Percentiles rank a stretch among this genome's conserved stretches.
Conservation (phyloP, 805 yeast genomes). For the Metschnikowia henanensis region DNA sequence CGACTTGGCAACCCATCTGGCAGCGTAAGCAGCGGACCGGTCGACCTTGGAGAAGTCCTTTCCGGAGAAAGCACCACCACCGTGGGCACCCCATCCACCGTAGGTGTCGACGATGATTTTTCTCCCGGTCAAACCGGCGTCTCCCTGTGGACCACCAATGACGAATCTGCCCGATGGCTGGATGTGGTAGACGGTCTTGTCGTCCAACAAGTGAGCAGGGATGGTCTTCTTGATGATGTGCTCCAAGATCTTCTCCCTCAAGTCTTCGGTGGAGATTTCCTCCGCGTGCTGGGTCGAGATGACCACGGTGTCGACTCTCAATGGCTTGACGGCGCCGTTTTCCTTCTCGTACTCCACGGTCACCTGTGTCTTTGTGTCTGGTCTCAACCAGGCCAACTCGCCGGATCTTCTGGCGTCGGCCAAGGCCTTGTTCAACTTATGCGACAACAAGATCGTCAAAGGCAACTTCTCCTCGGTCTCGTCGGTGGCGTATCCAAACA, state of each 20-base stretch:
- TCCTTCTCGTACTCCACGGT: constrained; percentile 95
- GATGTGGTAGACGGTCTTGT: constrained; percentile 94
- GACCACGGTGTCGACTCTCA: constrained; percentile 97
- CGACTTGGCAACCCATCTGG: constrained; percentile 99
- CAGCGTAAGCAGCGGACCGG: constrained; percentile 99
- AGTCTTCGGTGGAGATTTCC: constrained; percentile 88
- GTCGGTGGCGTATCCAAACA: constrained; percentile 99
- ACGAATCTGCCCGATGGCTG: constrained; percentile 99
- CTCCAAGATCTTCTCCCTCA: constrained; percentile 73
- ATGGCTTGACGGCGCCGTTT: constrained; percentile 92
- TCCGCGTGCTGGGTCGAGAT: constrained; percentile 99
- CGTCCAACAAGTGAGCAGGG: constrained; percentile 88
- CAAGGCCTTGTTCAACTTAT: constrained; percentile 93
- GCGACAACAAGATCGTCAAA: constrained; percentile 90
- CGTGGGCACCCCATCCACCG: constrained; percentile 99
- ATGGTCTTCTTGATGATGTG: constrained; percentile 91
- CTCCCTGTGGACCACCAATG: constrained; percentile 99
- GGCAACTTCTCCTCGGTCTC: constrained; percentile 98
- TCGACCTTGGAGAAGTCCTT: constrained; percentile 99
- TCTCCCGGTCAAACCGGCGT: constrained; percentile 99
- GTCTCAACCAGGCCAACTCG: constrained; percentile 94
- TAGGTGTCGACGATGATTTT: constrained; percentile 99
- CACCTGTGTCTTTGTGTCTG: constrained; percentile 99
- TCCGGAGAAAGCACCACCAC: constrained; percentile 99
- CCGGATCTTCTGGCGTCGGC: constrained; percentile 98